phyloP scores from a whole-genome alignment of 805 yeast genomes.

The Kuraishia piskuri region DNA sequence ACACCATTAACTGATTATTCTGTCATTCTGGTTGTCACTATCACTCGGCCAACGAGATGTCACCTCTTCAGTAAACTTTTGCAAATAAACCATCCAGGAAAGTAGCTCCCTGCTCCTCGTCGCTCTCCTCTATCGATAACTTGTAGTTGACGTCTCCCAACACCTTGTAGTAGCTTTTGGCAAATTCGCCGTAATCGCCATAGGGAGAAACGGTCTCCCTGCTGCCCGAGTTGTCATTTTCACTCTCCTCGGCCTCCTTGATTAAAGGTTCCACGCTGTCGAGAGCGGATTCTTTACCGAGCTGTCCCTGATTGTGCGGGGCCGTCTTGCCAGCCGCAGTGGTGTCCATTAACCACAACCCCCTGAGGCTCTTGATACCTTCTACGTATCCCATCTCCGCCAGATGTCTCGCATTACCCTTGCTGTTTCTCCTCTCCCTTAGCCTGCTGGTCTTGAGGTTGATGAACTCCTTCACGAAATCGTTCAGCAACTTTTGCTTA shows the following conservation, averaged over 20 bases:
- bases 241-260: not conserved
- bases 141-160: conserved; percentile 1
- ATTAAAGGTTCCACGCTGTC: not conserved
- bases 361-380: too few species aligned
- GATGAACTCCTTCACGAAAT: conserved; percentile 18
- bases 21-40: too few species aligned
- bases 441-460: conserved; percentile 12
- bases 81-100: conserved; percentile 2
- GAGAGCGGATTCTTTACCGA: not conserved
- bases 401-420: conserved; percentile 15
- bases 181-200: conserved; percentile 4
- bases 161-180: not conserved
- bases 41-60: too few species aligned
- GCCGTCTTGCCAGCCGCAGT: not conserved
- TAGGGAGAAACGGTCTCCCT: not conserved
- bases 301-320: not conserved
- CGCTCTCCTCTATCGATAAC: not conserved
- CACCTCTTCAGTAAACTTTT: not conserved
- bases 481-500: conserved; percentile 17
- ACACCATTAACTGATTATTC: too few species aligned
- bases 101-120: not conserved
- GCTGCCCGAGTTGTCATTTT: not conserved
- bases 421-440: conserved; percentile 10
- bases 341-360: not conserved
- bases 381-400: not conserved